Evolutionary conservation across 2,329 filamentous ascomycete genomes (phyloP).

Genomic region (Chrysosphaeria jannelii): DNA sequence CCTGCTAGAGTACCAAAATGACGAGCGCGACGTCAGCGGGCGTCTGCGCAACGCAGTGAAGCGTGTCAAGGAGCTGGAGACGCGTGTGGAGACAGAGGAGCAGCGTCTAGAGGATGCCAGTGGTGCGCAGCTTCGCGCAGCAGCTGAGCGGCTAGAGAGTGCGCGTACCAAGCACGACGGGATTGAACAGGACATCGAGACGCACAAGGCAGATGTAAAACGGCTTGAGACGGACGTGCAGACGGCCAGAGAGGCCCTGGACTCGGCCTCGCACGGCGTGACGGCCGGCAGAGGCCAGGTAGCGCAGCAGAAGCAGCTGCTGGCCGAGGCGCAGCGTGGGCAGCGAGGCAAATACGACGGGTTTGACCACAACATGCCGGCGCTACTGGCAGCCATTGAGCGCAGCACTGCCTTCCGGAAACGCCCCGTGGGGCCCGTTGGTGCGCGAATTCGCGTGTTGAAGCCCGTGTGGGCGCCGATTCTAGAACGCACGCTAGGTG

Average conservation of each 20-base stretch:
- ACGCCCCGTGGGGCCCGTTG: slow-evolving; percentile 61
- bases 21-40: slow-evolving; percentile 34
- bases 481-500: slow-evolving; percentile 49
- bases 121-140: slow-evolving; percentile 30
- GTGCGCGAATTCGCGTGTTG: slow-evolving; percentile 41
- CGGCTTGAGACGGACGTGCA: too few species aligned
- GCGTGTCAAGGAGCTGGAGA: slow-evolving; percentile 15
- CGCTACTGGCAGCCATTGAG: slow-evolving; percentile 36
- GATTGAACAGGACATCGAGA: slow-evolving; percentile 11
- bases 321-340: too few species aligned
- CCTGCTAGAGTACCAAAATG: slow-evolving; percentile 14
- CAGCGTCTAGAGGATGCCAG: slow-evolving; percentile 33
- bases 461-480: slow-evolving; percentile 62
- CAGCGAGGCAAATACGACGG: too few species aligned
- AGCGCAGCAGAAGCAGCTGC: too few species aligned
- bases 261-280: too few species aligned
- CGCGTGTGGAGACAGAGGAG: slow-evolving; percentile 23
- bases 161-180: slow-evolving; percentile 19
- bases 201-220: too few species aligned
- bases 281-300: too few species aligned
- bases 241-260: too few species aligned
- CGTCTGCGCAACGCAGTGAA: slow-evolving; percentile 22
- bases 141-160: slow-evolving; percentile 22
- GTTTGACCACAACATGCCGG: slow-evolving; percentile 30
- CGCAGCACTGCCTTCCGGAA: slow-evolving; percentile 35